phyloP scores from a whole-genome alignment of 176 grass and related monocot species.

The Raddia guianensis region DNA sequence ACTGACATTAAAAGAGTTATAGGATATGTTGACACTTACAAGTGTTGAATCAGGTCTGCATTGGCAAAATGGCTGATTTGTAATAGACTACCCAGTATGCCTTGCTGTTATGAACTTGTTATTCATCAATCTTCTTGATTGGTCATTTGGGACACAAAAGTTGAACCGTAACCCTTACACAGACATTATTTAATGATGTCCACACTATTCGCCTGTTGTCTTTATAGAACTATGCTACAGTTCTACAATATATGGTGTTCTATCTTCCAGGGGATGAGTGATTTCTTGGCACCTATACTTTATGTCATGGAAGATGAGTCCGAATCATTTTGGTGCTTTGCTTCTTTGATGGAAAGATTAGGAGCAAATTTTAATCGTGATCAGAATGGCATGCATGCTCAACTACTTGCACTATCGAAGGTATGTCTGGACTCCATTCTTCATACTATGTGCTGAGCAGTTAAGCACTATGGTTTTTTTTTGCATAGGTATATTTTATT shows the following conservation, averaged over 20 bases:
- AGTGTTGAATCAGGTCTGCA: neutral
- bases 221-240: neutral
- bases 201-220: neutral
- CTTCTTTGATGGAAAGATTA: slow-evolving; percentile 88
- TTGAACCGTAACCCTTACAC: neutral
- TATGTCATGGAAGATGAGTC: slow-evolving; percentile 91
- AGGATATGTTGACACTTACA: neutral
- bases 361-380: slow-evolving; percentile 98
- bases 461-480: slow-evolving; percentile 9
- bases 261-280: slow-evolving; percentile 86
- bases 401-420: slow-evolving; percentile 91
- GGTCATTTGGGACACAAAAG: slow-evolving; percentile 1
- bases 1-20: neutral
- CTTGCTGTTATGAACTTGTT: slow-evolving; percentile 22
- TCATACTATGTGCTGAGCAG: neutral
- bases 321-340: slow-evolving; percentile 96
- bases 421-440: slow-evolving; percentile 46
- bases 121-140: neutral
- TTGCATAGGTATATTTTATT: slow-evolving; percentile 15
- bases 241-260: slow-evolving; percentile 6
- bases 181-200: neutral
- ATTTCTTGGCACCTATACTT: slow-evolving; percentile 89
- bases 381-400: slow-evolving; percentile 99
- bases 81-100: slow-evolving; percentile 9
- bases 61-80: neutral